Conservation (phyloP, 1,284 basidiomycete species). For the Abortiporus biennis region DNA sequence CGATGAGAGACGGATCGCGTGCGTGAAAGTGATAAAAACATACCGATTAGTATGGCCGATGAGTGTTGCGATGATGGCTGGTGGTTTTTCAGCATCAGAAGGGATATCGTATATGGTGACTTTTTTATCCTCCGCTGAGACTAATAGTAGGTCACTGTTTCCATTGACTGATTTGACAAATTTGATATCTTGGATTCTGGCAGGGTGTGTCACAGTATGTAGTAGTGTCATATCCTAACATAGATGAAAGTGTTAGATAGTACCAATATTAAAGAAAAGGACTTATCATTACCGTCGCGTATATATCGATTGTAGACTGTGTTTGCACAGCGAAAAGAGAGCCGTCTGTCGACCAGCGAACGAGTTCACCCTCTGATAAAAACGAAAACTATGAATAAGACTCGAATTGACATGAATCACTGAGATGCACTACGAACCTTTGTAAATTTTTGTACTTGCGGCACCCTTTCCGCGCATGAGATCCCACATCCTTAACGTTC, state of each 20-base stretch:
- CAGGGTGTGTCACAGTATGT: conserved; percentile 66
- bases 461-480: conserved; percentile 90
- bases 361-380: conserved; percentile 75
- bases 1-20: background rate
- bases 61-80: conserved; percentile 55
- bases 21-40: conserved; percentile 14
- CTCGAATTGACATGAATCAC: background rate
- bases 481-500: conserved; percentile 96
- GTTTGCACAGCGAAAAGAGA: conserved; percentile 74
- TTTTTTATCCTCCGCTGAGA: conserved; percentile 83
- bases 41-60: conserved; percentile 74
- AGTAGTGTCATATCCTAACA: conserved; percentile 37
- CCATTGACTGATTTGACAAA: conserved; percentile 58
- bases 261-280: background rate
- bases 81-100: conserved; percentile 32
- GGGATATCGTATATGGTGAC: conserved; percentile 65
- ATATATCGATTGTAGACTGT: conserved; percentile 75
- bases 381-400: conserved; percentile 4
- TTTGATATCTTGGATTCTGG: conserved; percentile 74
- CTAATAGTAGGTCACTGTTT: conserved; percentile 64
- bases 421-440: conserved; percentile 46
- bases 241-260: background rate
- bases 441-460: conserved; percentile 83
- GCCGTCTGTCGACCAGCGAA: conserved; percentile 78
- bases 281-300: conserved; percentile 51